Percentiles rank a stretch among this genome's conserved stretches.
phyloP scores from a whole-genome alignment of 2,329 filamentous ascomycete species.

The Karstenula rhodostoma region DNA sequence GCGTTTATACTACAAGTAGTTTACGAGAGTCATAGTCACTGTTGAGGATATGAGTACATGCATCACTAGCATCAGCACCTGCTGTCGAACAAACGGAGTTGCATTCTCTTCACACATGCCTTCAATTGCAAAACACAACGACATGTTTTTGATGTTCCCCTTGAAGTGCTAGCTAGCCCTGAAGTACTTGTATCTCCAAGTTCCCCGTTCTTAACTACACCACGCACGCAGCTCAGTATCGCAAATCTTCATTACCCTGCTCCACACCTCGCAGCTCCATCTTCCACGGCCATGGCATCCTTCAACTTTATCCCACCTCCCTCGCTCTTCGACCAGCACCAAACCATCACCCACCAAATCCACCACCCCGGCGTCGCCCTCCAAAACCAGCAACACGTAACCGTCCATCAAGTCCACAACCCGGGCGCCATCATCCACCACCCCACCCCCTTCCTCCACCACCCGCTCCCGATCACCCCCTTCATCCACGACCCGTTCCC shows the following conservation, averaged over 20 bases:
- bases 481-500: background rate
- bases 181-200: background rate
- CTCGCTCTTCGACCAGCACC: background rate
- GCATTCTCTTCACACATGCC: background rate
- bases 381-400: constrained; percentile 7
- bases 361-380: constrained; percentile 1
- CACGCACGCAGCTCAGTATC: background rate
- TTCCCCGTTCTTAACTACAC: background rate
- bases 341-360: background rate
- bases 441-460: background rate
- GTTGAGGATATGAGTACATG: background rate
- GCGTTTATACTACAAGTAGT: background rate
- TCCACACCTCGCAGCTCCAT: background rate
- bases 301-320: background rate
- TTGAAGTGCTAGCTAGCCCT: background rate
- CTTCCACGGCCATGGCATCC: background rate
- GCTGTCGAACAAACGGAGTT: background rate
- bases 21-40: background rate
- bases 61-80: background rate
- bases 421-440: constrained; percentile 2
- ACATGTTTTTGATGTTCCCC: background rate
- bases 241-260: background rate
- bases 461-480: background rate
- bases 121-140: background rate
- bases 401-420: constrained; percentile 8